A percentile compares a stretch with the other conserved stretches of the same genome.
Evolutionary conservation across 2,329 filamentous ascomycete species (phyloP).

Genomic region (Colletotrichum godetiae): DNA sequence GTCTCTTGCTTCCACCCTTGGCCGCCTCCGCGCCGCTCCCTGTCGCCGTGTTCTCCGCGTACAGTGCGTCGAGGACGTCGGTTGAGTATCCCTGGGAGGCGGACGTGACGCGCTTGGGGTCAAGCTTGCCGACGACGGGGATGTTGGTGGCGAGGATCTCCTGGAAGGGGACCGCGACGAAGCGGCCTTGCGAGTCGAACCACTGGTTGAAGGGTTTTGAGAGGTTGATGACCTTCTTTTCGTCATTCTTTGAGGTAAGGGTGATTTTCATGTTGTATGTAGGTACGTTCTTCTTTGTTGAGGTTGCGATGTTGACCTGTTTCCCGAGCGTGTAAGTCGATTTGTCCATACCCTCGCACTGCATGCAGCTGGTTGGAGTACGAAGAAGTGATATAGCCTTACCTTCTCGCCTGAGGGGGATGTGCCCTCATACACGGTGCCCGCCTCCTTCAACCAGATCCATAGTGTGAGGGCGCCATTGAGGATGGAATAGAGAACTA

Average conservation of each 20-base stretch:
- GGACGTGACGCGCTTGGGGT: constrained; percentile 66
- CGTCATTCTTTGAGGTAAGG: constrained; percentile 54
- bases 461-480: constrained; percentile 85
- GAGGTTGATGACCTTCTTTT: constrained; percentile 62
- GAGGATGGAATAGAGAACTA: constrained; percentile 81
- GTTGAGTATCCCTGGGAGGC: constrained; percentile 51
- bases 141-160: constrained; percentile 78
- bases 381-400: constrained; percentile 37
- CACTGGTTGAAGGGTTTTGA: constrained; percentile 76
- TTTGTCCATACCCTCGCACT: background rate
- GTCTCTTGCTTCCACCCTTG: constrained; percentile 57
- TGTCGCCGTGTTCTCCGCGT: constrained; percentile 46
- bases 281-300: constrained; percentile 82
- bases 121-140: constrained; percentile 72
- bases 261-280: constrained; percentile 81
- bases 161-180: constrained; percentile 82
- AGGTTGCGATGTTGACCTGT: constrained; percentile 79
- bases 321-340: constrained; percentile 32
- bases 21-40: constrained; percentile 47
- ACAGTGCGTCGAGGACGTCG: constrained; percentile 61
- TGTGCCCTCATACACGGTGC: constrained; percentile 81
- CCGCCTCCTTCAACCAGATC: constrained; percentile 86
- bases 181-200: constrained; percentile 80
- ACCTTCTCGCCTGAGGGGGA: constrained; percentile 75
- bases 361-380: background rate